phyloP scores from a whole-genome alignment of 2,329 filamentous ascomycete genomes.

The Fusarium avenaceum region DNA sequence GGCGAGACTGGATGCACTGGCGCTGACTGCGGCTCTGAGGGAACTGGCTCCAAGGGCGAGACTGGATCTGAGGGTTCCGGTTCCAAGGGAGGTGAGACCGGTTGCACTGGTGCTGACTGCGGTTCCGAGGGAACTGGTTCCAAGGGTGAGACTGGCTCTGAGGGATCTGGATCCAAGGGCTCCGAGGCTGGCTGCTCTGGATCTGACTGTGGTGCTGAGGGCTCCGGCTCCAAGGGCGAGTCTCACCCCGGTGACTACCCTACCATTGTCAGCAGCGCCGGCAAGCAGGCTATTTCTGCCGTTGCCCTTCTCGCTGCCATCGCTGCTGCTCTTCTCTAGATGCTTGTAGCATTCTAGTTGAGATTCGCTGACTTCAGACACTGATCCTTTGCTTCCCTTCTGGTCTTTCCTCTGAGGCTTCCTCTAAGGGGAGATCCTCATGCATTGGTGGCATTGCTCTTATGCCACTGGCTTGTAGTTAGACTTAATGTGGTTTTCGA shows the following conservation, averaged over 20 bases:
- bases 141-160: background rate
- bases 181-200: background rate
- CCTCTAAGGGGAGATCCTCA: background rate
- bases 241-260: conserved; percentile 13
- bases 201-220: background rate
- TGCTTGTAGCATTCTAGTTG: background rate
- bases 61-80: background rate
- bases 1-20: background rate
- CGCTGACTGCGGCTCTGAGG: background rate
- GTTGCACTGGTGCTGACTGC: too few species aligned
- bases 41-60: background rate
- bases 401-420: conserved; percentile 19
- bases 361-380: background rate
- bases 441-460: conserved; percentile 20
- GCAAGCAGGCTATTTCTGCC: conserved; percentile 42
- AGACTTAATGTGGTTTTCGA: conserved; percentile 4
- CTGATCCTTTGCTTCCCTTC: conserved; percentile 6
- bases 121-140: background rate
- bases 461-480: conserved; percentile 35
- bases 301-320: conserved; percentile 40
- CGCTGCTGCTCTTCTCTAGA: conserved; percentile 38
- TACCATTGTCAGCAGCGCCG: conserved; percentile 34
- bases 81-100: background rate
- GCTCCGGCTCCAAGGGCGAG: conserved; percentile 1
- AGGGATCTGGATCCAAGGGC: too few species aligned